These are phyloP conservation scores for Maudiozyma serrabonitensis DNA, from an alignment of 805 yeast genomes.

Conservation along the genomic window DNA sequence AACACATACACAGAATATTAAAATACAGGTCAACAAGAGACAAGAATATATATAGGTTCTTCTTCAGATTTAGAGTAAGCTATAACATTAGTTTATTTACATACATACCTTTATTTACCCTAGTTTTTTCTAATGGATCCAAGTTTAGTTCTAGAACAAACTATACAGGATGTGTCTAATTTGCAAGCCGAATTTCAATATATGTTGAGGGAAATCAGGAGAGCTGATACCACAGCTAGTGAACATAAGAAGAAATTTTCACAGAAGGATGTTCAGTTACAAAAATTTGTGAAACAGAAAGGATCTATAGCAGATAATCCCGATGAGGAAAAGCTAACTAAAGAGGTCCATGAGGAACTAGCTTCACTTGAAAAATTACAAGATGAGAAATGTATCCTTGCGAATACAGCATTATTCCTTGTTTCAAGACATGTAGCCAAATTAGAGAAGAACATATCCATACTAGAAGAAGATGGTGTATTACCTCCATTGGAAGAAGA, in stretches of 20 bases:
- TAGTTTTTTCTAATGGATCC: conserved; percentile 57
- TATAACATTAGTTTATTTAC: background rate
- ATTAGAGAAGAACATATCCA: conserved; percentile 66
- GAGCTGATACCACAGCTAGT: conserved; percentile 54
- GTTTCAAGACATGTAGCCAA: conserved; percentile 65
- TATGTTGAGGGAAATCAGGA: conserved; percentile 66
- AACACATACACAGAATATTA: too few species aligned
- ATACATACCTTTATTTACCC: too few species aligned
- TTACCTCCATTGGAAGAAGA: conserved; percentile 46
- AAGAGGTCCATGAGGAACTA: conserved; percentile 62
- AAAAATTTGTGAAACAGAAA: conserved; percentile 70
- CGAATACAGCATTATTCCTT: conserved; percentile 74
- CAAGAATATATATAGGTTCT: too few species aligned
- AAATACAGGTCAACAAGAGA: too few species aligned
- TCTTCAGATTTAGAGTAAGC: background rate
- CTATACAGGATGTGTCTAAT: conserved; percentile 65
- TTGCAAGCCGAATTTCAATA: conserved; percentile 82
- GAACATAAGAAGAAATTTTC: conserved; percentile 59
- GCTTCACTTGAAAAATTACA: conserved; percentile 52
- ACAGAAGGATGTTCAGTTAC: conserved; percentile 69
- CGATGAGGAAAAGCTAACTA: conserved; percentile 58
- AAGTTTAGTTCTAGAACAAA: conserved; percentile 69
- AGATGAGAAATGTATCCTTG: conserved; percentile 64
- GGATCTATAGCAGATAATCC: conserved; percentile 78
- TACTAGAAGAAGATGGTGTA: conserved; percentile 72